These are phyloP conservation scores for Colletotrichum noveboracense DNA, from an alignment of 2,329 filamentous ascomycete genomes.

Conservation along the genomic window DNA sequence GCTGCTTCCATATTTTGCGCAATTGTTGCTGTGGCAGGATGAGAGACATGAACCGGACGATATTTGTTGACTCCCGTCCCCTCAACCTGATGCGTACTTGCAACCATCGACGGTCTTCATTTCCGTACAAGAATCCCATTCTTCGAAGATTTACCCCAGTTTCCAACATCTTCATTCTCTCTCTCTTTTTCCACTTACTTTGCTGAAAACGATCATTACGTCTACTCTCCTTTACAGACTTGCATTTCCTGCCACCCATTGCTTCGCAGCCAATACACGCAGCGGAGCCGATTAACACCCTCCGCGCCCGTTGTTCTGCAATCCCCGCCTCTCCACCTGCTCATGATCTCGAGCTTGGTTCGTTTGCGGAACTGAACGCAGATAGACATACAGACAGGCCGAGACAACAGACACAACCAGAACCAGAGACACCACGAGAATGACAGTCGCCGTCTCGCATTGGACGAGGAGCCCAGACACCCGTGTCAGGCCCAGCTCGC, in stretches of 20 bases:
- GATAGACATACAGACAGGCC: background rate
- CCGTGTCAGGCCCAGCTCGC: conserved; percentile 15
- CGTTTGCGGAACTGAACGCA: conserved; percentile 12
- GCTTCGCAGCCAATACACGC: background rate
- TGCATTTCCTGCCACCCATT: background rate
- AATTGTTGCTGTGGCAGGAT: conserved; percentile 20
- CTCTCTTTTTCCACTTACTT: conserved; percentile 1
- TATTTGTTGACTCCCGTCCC: conserved; percentile 23
- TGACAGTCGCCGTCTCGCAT: conserved; percentile 22
- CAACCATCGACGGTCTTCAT: conserved; percentile 21
- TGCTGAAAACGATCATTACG: conserved; percentile 13
- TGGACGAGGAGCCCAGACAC: conserved; percentile 18
- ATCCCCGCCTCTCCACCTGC: background rate
- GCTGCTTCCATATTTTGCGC: conserved; percentile 17
- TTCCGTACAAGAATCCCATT: conserved; percentile 24
- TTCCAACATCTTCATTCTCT: conserved; percentile 4
- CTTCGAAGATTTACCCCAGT: conserved; percentile 13
- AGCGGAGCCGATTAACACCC: background rate
- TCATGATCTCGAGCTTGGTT: background rate
- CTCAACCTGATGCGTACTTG: conserved; percentile 9
- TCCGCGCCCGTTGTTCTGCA: background rate
- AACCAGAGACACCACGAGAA: conserved; percentile 3
- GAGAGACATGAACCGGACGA: conserved; percentile 13
- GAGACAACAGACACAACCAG: background rate
- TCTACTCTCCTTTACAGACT: background rate